Base-by-base conservation (phyloP, 2,329 filamentous ascomycete genomes). In the Didymosphaeria variabile region DNA sequence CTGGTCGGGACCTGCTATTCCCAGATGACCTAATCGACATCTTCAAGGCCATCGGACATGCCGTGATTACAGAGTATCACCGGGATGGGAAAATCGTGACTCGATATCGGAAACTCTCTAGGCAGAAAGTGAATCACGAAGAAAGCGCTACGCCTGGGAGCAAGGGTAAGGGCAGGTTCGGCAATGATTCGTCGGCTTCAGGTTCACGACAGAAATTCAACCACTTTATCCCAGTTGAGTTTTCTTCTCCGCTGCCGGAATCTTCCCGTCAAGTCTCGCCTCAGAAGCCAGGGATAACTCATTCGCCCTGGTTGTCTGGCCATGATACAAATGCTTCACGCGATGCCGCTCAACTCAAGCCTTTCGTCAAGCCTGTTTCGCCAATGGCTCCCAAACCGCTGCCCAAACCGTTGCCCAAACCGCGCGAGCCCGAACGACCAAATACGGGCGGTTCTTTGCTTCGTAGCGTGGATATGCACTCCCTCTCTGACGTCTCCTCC, bases 21-120 rank as follows among this genome's bases (percentile, higher is more conserved):
- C 60, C 60, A 4, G 53, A 59, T 21, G 23, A 62, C 40, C 53
- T 59, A 1, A 5, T n/a, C 12, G 5, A 6, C 3, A 57, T 62
- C 12, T 32, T 62, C 3, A 2, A 45, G 3, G 32, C 17, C 4
- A 36, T 57, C 12, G 60, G 60, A 5, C 56, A 47, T 15, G 45
- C 52, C 9, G 12, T 13, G 8, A 32, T 59, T 21, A 47, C 46
- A 12, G 1, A 13, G 3, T 5, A 54, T 0, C 53, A 59, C 8
- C 29, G 12, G 10, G 60, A 62, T 29, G 19, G 19, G 21, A 6
- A 10, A 0, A 38, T 61, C 9, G 44, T n/a, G 17, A 12, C 2
- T 6, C 55, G 59, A 13, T 61, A 61, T 51, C n/a, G 26, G 17
- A 38, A 32, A 5, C 15, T 38, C 26, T 12, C 32, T 6, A n/a